These are phyloP conservation scores for Lactuca saligna DNA, from an alignment of 129 eudicot species.

Conservation along the genomic window DNA sequence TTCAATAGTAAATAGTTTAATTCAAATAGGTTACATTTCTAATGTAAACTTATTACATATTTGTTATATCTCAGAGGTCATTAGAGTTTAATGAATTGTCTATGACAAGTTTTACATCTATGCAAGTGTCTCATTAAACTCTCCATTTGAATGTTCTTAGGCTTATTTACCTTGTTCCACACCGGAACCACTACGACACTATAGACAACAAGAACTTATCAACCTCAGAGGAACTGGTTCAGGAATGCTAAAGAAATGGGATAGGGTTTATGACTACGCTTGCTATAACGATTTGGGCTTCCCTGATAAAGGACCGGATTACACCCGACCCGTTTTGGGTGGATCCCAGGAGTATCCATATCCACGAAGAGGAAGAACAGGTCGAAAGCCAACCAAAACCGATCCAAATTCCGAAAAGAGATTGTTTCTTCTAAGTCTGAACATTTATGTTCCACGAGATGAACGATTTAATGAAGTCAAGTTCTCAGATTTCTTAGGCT, in stretches of 20 bases:
- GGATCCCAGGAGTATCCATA: constrained; percentile 69
- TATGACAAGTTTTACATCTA: too few relatives aligned
- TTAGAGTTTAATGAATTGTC: too few relatives aligned
- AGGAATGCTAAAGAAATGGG: constrained; percentile 73
- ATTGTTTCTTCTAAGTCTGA: constrained; percentile 47
- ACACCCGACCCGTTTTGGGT: constrained; percentile 75
- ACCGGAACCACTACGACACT: constrained; percentile 57
- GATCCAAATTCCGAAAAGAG: constrained; percentile 63
- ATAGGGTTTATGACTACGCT: constrained; percentile 84
- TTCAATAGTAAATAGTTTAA: too few relatives aligned
- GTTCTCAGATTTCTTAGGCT: constrained; percentile 74
- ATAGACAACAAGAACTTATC: constrained; percentile 62
- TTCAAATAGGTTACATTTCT: too few relatives aligned
- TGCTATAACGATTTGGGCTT: constrained; percentile 73
- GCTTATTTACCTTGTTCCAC: constrained; percentile 60
- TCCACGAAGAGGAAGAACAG: constrained; percentile 84
- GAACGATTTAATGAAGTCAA: constrained; percentile 62
- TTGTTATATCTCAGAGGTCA: too few relatives aligned
- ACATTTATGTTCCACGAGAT: constrained; percentile 76
- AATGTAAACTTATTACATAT: too few relatives aligned
- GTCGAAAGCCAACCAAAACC: constrained; percentile 58
- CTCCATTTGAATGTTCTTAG: constrained; percentile 21
- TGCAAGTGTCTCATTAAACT: too few relatives aligned
- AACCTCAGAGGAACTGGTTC: constrained; percentile 69
- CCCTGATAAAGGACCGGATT: constrained; percentile 69